Percentiles rank a stretch among this genome's conserved stretches.
Conservation (phyloP, 192 early-diverging fungal species). For the Endogone sp. region DNA sequence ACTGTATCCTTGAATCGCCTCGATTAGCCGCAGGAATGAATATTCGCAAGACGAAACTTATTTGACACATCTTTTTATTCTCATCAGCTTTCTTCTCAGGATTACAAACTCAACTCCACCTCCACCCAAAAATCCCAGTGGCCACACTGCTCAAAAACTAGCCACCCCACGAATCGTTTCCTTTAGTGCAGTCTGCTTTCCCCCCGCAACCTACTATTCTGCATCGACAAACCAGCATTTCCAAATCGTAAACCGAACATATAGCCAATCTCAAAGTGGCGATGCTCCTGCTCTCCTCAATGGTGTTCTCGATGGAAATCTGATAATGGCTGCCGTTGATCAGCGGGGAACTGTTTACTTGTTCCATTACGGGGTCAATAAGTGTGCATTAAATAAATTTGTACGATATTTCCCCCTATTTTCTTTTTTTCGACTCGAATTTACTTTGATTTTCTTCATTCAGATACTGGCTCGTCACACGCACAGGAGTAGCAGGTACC, state of each 20-base stretch:
- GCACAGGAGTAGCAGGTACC: conserved; percentile 6
- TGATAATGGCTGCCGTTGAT: conserved; percentile 16
- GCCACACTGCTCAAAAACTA: neutral
- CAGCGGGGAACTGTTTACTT: conserved; percentile 3
- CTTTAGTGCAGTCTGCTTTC: conserved; percentile 11
- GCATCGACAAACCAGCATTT: neutral
- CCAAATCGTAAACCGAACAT: neutral
- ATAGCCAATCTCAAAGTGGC: conserved; percentile 1
- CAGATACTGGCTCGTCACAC: conserved; percentile 11
- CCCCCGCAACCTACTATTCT: neutral
- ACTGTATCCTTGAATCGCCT: conserved; percentile 20
- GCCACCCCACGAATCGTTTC: neutral
- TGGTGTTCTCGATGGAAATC: conserved; percentile 4
- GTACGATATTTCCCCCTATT: neutral
- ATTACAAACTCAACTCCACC: neutral
- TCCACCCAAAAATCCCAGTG: neutral
- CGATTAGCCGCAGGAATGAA: no score
- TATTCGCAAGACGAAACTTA: no score
- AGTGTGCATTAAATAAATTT: neutral
- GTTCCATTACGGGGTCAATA: conserved; percentile 16
- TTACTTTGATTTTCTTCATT: no score
- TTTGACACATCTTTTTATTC: neutral
- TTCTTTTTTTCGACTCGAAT: no score
- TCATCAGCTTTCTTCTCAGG: neutral
- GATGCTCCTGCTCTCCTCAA: conserved; percentile 2